phyloP scores from a whole-genome alignment of 148 eudicot species.

The Dysphania ambrosioides region DNA sequence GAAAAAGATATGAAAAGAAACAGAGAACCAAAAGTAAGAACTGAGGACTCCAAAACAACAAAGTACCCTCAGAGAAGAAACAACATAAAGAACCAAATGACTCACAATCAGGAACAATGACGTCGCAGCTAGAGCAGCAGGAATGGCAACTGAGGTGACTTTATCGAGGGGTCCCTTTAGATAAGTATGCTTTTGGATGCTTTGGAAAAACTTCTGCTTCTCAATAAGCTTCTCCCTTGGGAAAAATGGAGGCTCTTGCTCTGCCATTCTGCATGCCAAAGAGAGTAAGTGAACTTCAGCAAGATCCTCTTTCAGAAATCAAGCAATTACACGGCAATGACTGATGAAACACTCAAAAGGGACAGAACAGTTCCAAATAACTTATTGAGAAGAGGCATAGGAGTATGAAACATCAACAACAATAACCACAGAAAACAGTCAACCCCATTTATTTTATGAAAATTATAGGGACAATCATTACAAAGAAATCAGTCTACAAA shows the following conservation, averaged over 20 bases:
- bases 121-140: slow-evolving; percentile 65
- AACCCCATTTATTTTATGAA: background rate
- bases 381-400: background rate
- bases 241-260: slow-evolving; percentile 57
- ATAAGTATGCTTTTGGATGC: slow-evolving; percentile 65
- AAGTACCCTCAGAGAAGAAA: background rate
- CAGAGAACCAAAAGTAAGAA: background rate
- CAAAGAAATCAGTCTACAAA: background rate
- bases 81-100: slow-evolving; percentile 2
- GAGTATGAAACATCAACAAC: background rate
- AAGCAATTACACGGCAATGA: background rate
- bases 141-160: slow-evolving; percentile 90
- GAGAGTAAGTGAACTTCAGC: background rate
- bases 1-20: background rate
- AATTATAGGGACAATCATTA: background rate
- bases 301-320: no score
- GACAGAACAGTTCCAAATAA: background rate
- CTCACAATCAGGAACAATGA: slow-evolving; percentile 62
- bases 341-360: background rate
- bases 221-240: slow-evolving; percentile 77
- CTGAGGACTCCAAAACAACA: background rate
- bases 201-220: slow-evolving; percentile 70
- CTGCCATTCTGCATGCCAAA: slow-evolving; percentile 54
- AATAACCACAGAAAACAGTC: background rate
- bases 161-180: slow-evolving; percentile 76